Evolutionary conservation across 768 basidiomycete species (phyloP).

Genomic region (Lentinula sp.): DNA sequence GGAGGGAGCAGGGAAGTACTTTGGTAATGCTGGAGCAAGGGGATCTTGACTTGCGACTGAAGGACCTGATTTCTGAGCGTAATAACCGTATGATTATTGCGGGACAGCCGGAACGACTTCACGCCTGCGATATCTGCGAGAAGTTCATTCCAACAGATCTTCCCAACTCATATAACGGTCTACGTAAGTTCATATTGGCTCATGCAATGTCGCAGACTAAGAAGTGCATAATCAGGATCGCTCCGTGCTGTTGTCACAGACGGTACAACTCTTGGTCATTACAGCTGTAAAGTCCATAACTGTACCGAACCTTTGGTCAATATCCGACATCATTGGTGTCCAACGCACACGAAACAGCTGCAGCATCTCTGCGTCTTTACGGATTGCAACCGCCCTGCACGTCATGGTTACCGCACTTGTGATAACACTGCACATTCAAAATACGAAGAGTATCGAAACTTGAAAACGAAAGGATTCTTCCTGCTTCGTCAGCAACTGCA

Average conservation of each 20-base stretch:
- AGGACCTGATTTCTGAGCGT: neutral
- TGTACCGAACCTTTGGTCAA: slow-evolving; percentile 15
- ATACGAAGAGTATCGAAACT: slow-evolving; percentile 4
- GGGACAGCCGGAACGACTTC: neutral
- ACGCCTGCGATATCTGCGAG: neutral
- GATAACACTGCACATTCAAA: slow-evolving; percentile 6
- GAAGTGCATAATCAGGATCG: neutral
- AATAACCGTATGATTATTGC: neutral
- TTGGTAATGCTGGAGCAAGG: neutral
- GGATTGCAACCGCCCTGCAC: slow-evolving; percentile 9
- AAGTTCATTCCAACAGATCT: neutral
- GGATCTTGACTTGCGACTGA: neutral
- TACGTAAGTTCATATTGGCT: neutral
- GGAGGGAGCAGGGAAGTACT: neutral
- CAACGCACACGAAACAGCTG: too few relatives aligned
- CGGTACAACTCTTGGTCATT: slow-evolving; percentile 21
- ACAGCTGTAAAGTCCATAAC: slow-evolving; percentile 22
- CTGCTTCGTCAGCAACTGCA: slow-evolving; percentile 11
- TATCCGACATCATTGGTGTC: too few relatives aligned
- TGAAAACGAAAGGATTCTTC: slow-evolving; percentile 9
- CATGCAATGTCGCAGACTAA: neutral
- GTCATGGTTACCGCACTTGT: slow-evolving; percentile 16
- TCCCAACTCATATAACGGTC: neutral
- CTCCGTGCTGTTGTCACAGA: neutral
- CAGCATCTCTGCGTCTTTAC: slow-evolving; percentile 14